phyloP scores from a whole-genome alignment of 768 basidiomycete genomes.

The Russula lepida region DNA sequence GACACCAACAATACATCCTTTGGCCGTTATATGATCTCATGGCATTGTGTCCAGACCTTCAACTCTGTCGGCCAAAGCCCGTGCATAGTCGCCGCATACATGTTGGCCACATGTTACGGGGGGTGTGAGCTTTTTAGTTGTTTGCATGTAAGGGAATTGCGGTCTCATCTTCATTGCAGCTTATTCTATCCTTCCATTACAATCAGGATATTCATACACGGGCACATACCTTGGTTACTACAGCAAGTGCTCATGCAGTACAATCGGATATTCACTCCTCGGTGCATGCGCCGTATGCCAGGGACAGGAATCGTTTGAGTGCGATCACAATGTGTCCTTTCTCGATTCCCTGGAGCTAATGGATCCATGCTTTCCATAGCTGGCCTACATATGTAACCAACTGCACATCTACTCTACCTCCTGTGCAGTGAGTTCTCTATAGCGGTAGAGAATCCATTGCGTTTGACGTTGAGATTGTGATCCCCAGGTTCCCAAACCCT shows the following conservation, averaged over 20 bases:
- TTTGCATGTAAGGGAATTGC: not conserved
- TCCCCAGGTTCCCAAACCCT: not conserved
- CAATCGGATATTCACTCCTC: not conserved
- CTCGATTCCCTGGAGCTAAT: no score
- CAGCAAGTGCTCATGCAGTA: not conserved
- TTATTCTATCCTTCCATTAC: not conserved
- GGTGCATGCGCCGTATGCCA: not conserved
- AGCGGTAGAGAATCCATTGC: no score
- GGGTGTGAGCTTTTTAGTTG: not conserved
- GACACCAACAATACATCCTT: no score
- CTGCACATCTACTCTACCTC: not conserved
- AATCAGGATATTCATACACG: not conserved
- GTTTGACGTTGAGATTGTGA: not conserved
- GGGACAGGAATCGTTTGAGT: not conserved
- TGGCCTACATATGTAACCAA: not conserved
- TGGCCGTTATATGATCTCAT: not conserved
- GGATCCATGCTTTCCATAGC: not conserved
- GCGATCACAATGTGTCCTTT: not conserved
- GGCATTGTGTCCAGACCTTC: not conserved
- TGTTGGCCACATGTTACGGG: not conserved
- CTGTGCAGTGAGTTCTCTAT: conserved; percentile 4
- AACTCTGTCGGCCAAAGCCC: not conserved
- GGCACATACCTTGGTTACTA: no score
- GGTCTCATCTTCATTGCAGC: not conserved
- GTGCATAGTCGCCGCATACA: not conserved